Conservation (phyloP, 306 rosid genomes). For the Carpinus fangiana region DNA sequence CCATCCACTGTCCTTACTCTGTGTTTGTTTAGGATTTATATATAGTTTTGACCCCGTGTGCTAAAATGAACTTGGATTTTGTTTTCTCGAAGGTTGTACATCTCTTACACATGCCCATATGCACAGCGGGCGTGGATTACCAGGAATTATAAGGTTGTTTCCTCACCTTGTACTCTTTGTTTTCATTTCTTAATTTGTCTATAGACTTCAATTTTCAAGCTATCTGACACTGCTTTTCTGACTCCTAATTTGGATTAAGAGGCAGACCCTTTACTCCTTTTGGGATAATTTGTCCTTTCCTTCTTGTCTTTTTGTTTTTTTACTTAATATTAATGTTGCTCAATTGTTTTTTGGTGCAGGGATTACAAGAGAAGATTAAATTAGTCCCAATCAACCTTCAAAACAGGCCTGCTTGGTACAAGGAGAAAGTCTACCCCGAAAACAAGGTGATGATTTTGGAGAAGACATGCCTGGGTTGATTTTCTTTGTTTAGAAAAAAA, state of each 20-base stretch:
- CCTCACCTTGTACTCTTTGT: not conserved
- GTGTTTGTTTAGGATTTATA: not conserved
- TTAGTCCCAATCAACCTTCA: slow-evolving; percentile 62
- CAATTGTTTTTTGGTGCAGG: slow-evolving; percentile 40
- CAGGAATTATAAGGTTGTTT: slow-evolving; percentile 69
- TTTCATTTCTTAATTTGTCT: not conserved
- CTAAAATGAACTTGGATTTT: not conserved
- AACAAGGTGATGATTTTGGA: slow-evolving; percentile 45
- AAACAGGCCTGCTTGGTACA: slow-evolving; percentile 80
- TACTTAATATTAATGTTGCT: not conserved
- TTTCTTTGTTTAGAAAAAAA: not conserved
- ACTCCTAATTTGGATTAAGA: not conserved
- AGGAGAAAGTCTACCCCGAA: slow-evolving; percentile 70
- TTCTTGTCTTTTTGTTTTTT: not conserved
- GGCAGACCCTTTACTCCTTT: not conserved
- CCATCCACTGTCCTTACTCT: not conserved
- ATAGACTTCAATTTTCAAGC: not conserved
- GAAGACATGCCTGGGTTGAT: not conserved
- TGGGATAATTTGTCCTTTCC: not conserved
- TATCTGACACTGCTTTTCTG: not conserved
- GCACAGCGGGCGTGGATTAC: slow-evolving; percentile 90
- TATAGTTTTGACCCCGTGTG: not conserved
- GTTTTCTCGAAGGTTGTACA: slow-evolving; percentile 54
- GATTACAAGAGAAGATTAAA: slow-evolving; percentile 65
- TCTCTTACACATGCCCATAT: slow-evolving; percentile 56